A percentile compares a stretch with the other conserved stretches of the same genome.
These are phyloP conservation scores for Eutypella sp. DNA, from an alignment of 2,329 filamentous ascomycete species.

Conservation along the genomic window DNA sequence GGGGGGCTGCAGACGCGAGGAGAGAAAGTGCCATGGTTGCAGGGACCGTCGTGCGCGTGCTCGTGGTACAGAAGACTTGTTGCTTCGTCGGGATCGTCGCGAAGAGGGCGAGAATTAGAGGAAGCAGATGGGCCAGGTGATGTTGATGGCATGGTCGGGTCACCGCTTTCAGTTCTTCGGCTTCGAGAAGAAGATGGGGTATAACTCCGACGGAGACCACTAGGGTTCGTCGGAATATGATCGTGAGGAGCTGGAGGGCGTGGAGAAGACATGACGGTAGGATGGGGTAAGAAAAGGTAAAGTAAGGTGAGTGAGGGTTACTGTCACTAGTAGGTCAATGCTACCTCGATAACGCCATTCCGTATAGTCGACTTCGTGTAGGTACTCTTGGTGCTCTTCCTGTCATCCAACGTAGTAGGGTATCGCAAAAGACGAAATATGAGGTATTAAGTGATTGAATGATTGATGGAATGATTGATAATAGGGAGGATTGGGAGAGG, in stretches of 20 bases:
- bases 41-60: slow-evolving; percentile 43
- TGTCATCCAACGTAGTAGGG: no score
- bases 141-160: not conserved
- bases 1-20: slow-evolving; percentile 53
- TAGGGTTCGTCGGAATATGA: slow-evolving; percentile 25
- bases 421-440: no score
- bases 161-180: not conserved
- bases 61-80: slow-evolving; percentile 42
- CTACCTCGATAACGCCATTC: no score
- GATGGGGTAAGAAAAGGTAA: no score
- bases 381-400: no score
- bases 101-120: slow-evolving; percentile 1
- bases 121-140: slow-evolving; percentile 10
- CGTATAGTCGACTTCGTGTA: no score
- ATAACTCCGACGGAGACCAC: slow-evolving; percentile 25
- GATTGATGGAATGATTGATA: no score
- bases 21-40: slow-evolving; percentile 74
- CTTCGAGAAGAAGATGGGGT: slow-evolving; percentile 16
- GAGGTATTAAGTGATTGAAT: no score
- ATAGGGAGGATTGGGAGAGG: no score
- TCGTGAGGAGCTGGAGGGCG: slow-evolving; percentile 10
- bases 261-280: not conserved
- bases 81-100: slow-evolving; percentile 37
- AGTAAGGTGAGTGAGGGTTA: no score
- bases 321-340: no score